Conservation (phyloP, 179 eudicot species). For the Carnegiea gigantea region DNA sequence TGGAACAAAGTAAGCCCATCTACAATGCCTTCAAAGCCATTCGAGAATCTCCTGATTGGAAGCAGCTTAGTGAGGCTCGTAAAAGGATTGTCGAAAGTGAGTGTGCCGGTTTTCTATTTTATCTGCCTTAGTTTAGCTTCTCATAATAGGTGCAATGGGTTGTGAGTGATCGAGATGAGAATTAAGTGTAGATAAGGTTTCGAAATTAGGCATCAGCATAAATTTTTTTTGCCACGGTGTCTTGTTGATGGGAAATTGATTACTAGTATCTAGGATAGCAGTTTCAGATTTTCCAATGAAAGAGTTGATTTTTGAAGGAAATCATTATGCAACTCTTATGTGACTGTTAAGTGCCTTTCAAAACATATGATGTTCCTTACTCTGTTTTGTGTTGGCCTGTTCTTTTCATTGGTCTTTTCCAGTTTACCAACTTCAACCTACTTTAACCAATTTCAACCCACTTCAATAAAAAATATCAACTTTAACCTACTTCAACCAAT, state of each 20-base stretch:
- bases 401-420: no score
- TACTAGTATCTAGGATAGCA: background rate
- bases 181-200: background rate
- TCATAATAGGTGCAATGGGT: background rate
- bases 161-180: background rate
- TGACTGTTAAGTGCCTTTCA: background rate
- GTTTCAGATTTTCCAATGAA: background rate
- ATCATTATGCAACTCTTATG: background rate
- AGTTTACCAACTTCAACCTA: no score
- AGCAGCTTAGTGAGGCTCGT: constrained; percentile 65
- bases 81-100: constrained; percentile 91
- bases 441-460: no score
- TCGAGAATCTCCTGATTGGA: constrained; percentile 76
- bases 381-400: background rate
- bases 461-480: no score
- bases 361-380: background rate
- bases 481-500: no score
- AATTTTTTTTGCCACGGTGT: background rate
- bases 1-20: constrained; percentile 93
- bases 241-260: no score
- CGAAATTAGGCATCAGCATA: background rate
- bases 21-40: constrained; percentile 87
- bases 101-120: constrained; percentile 17
- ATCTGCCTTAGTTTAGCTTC: background rate
- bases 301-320: background rate